Evolutionary conservation across 345 rosid genomes (phyloP), one percentile per base, ranked within the genome.

Genomic region (Eucalyptus marginata): DNA sequence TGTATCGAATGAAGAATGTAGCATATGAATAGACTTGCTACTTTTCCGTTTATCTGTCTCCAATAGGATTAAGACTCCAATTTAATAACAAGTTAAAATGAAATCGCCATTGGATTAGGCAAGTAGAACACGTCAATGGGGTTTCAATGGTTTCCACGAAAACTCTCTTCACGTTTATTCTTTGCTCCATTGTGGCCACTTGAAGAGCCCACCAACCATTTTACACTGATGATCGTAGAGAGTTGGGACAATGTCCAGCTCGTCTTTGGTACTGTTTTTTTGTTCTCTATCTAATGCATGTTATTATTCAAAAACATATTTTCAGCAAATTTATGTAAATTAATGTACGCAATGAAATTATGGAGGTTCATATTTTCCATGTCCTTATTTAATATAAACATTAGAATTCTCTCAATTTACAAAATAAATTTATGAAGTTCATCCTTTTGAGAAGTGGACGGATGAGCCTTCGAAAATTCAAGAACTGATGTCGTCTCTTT

Each of bases 1-100:
- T 2, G 1, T 24, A 2, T 58, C 29, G 0, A 24, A 22, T 0
- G 13, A 58, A 10, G 4, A 24, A 10, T 58, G 64, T 22, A 58
- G 64, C 29, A 58, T 58, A 58, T 58, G 3, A 24, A 58, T 58
- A 24, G 64, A 24, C 13, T 24, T 24, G 13, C 29, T 24, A 9
- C 27, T 58, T 58, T 56, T 58, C 64, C 29, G 0, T 24, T 24
- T 2, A 22, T 58, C 29, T 58, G 3, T 24, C 64, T 58, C 29
- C 58, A 17, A 52, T 58, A 58, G 29, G 13, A 56, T 58, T 58
- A 50, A 24, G 25, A 58, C 27, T 24, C 64, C 64, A 24, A 24
- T 58, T 24, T 58, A 58, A 24, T 58, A 9, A 4, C 13, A 56
- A 56, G 13, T 58, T 58, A 24, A 24, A 58, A 58, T 58, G 64